phyloP scores from a whole-genome alignment of 2,329 filamentous ascomycete genomes.

The Coniochaeta hoffmannii region DNA sequence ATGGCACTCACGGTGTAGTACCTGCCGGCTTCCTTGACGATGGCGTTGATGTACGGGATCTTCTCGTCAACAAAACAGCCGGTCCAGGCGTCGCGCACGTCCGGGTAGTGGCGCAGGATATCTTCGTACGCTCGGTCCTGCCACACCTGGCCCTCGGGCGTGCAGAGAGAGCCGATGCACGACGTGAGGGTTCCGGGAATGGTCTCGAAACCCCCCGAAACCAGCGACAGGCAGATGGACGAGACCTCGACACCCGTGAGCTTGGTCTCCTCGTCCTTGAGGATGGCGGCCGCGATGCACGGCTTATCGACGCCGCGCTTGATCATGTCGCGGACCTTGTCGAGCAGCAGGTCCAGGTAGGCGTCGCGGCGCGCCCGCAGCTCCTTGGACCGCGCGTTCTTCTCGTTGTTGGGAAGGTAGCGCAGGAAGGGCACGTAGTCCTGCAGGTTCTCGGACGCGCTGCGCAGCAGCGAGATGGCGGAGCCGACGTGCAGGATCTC shows the following conservation, averaged over 20 bases:
- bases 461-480: conserved; percentile 40
- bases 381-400: conserved; percentile 36
- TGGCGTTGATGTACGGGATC: conserved; percentile 37
- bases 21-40: conserved; percentile 43
- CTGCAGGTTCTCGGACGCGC: conserved; percentile 44
- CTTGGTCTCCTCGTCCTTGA: conserved; percentile 43
- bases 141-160: conserved; percentile 37
- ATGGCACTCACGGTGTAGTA: conserved; percentile 48
- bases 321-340: conserved; percentile 44
- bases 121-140: conserved; percentile 45
- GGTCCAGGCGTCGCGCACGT: conserved; percentile 37
- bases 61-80: conserved; percentile 35
- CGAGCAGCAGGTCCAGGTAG: conserved; percentile 39
- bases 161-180: conserved; percentile 40
- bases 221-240: conserved; percentile 44
- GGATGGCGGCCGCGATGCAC: conserved; percentile 44
- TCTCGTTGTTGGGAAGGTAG: conserved; percentile 44
- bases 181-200: conserved; percentile 46
- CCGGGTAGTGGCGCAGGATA: conserved; percentile 38
- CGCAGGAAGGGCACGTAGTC: conserved; percentile 44
- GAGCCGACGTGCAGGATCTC: conserved; percentile 46
- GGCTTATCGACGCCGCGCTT: conserved; percentile 42
- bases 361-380: conserved; percentile 38
- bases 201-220: conserved; percentile 47
- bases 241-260: conserved; percentile 42